Evolutionary conservation across 1,139 yeast genomes (phyloP).

Genomic region (Lodderomyces pseudojiufengensis): DNA sequence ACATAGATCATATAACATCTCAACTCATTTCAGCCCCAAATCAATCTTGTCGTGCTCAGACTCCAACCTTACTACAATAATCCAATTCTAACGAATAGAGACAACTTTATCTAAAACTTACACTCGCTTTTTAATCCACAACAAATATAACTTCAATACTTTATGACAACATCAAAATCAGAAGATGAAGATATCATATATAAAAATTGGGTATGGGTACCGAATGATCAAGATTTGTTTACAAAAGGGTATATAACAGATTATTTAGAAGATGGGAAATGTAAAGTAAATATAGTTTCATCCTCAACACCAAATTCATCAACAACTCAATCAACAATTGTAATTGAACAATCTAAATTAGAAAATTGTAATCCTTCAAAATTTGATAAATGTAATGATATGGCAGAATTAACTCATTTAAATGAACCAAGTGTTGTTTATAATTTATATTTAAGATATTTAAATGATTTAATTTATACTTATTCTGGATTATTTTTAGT

Average conservation of each 20-base stretch:
- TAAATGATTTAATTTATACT: constrained; percentile 73
- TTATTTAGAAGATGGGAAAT: constrained; percentile 45
- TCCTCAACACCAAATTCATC: too few species aligned
- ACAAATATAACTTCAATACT: too few species aligned
- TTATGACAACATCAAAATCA: too few species aligned
- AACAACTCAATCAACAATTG: too few species aligned
- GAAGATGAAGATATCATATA: constrained; percentile 8
- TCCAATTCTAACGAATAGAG: too few species aligned
- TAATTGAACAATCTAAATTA: constrained; percentile 43
- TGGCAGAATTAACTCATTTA: constrained; percentile 92
- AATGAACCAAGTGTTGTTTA: constrained; percentile 93
- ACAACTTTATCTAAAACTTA: too few species aligned
- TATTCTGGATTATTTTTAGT: constrained; percentile 85
- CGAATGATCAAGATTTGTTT: constrained; percentile 63
- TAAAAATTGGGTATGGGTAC: constrained; percentile 25
- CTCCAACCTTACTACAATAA: too few species aligned
- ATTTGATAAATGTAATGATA: constrained; percentile 87
- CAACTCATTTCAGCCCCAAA: too few species aligned
- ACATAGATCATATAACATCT: too few species aligned
- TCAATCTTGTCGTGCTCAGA: too few species aligned
- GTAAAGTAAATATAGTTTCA: constrained; percentile 47
- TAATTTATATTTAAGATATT: constrained; percentile 74
- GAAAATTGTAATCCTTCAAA: constrained; percentile 86
- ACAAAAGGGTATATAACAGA: constrained; percentile 66
- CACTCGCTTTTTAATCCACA: too few species aligned